Evolutionary conservation across 805 yeast genomes (phyloP).

Genomic region (Lachancea waltii): DNA sequence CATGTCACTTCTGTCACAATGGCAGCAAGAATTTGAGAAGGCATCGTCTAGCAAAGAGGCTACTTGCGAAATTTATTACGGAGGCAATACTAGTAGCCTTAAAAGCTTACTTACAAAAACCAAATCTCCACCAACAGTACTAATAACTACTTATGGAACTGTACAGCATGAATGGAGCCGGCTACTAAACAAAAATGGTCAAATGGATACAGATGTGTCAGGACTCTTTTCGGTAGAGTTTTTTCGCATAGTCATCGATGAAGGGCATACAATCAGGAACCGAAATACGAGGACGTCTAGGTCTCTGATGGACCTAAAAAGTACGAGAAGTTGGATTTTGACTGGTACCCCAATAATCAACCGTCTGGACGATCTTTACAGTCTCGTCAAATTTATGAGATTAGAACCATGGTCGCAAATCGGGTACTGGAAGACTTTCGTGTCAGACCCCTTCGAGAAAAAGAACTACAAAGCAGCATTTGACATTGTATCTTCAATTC

Average conservation of each 20-base stretch:
- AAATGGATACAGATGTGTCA: slow-evolving; percentile 19
- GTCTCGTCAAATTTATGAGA: slow-evolving; percentile 64
- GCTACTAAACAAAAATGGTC: slow-evolving; percentile 23
- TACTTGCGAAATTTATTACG: slow-evolving; percentile 65
- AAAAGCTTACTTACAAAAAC: slow-evolving; percentile 37
- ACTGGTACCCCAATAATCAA: slow-evolving; percentile 94
- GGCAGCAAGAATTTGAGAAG: slow-evolving; percentile 75
- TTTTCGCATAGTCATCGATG: slow-evolving; percentile 76
- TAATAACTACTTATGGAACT: slow-evolving; percentile 85
- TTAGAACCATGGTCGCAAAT: slow-evolving; percentile 89
- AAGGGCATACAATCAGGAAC: slow-evolving; percentile 85
- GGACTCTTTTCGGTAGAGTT: slow-evolving; percentile 71
- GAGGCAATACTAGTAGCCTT: slow-evolving; percentile 53
- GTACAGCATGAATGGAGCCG: slow-evolving; percentile 68
- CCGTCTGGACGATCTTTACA: slow-evolving; percentile 77
- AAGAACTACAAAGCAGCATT: slow-evolving; percentile 65
- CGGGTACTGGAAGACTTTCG: slow-evolving; percentile 80
- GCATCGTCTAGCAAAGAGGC: slow-evolving; percentile 43
- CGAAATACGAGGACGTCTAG: slow-evolving; percentile 71
- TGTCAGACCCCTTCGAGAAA: slow-evolving; percentile 76
- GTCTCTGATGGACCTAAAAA: slow-evolving; percentile 60
- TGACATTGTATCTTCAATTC: slow-evolving; percentile 74
- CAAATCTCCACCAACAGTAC: slow-evolving; percentile 53
- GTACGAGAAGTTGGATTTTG: slow-evolving; percentile 71
- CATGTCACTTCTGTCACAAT: slow-evolving; percentile 84